phyloP scores from a whole-genome alignment of 495 filamentous ascomycete species.

The Penicillium daleae region DNA sequence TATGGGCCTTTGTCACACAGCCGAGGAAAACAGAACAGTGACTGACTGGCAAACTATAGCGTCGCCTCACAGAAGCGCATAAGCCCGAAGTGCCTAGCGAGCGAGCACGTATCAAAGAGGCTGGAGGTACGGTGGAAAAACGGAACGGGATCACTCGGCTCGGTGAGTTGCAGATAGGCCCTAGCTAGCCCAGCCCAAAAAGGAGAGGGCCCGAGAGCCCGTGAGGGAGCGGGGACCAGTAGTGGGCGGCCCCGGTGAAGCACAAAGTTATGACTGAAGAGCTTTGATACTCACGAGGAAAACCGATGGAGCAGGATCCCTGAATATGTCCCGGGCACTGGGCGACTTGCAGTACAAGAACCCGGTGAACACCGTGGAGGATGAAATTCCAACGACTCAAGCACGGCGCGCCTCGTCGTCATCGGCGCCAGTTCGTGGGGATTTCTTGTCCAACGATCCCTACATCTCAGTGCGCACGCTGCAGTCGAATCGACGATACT shows the following conservation, averaged over 20 bases:
- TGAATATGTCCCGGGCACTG: slow-evolving; percentile 51
- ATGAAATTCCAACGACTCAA: neutral
- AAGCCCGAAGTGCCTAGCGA: slow-evolving; percentile 42
- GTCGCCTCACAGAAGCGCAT: slow-evolving; percentile 41
- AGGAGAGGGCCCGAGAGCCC: neutral
- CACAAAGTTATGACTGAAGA: too few relatives aligned
- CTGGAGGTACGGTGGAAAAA: slow-evolving; percentile 38
- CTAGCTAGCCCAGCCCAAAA: slow-evolving; percentile 1
- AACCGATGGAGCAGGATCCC: slow-evolving; percentile 26
- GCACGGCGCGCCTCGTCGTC: slow-evolving; percentile 26
- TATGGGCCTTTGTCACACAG: slow-evolving; percentile 10
- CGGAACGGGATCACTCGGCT: slow-evolving; percentile 35
- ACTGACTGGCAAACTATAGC: slow-evolving; percentile 24
- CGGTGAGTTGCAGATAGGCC: slow-evolving; percentile 27
- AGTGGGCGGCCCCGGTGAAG: neutral
- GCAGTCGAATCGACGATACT: slow-evolving; percentile 32
- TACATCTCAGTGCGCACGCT: slow-evolving; percentile 32
- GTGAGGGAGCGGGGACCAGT: neutral
- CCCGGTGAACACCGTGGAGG: slow-evolving; percentile 36
- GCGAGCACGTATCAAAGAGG: slow-evolving; percentile 39
- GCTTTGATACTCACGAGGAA: neutral
- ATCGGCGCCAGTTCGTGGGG: slow-evolving; percentile 26
- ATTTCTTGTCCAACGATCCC: slow-evolving; percentile 43
- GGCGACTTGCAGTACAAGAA: slow-evolving; percentile 50
- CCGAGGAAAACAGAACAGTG: neutral